Base-by-base conservation (phyloP, 2,329 filamentous ascomycete genomes). In the Rhynchosporium agropyri region DNA sequence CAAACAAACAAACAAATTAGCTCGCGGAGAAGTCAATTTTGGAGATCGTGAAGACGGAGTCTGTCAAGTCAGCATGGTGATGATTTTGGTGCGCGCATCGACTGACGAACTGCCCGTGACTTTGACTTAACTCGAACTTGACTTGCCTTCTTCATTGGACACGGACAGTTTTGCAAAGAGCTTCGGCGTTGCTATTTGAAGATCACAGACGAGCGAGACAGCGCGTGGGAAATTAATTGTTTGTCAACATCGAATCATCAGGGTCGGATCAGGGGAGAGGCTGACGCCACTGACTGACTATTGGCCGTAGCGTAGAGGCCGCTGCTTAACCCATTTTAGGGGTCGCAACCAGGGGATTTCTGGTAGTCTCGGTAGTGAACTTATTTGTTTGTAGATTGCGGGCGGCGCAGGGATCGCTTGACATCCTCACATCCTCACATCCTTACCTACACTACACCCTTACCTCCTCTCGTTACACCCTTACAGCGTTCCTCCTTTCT, bases 201-300 rank as follows among this genome's bases (percentile, higher is more conserved):
- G 54, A 57, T 57, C 54, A 43, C 42, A 26, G 38, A 56, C 38
- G 10, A 20, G 20, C 20, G 20, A 20, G 20, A 20, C 20, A 1
- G 20, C 20, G 20, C 20, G 42, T 40, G 54, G 54, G 54, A 57
- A 31, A 57, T 57, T 57, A 28, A 56, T 56, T 56, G 38, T 43
- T 57, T 45, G 54, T 57, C 54, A 28, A 20, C n/a, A 13, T 36
- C 42, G 38, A 46, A 56, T 40, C 33, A 43, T 36, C 33, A 36
- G 33, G 53, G 28, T 45, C 10, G 40, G 29, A 20, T 26, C 9
- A 40, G 45, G 54, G 8, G 6, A 9, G 28, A 20, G 40, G 28
- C 40, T 57, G 54, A 57, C 54, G 42, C 54, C 54, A 20, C 20
- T 20, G 20, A 20, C 20, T 20, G 20, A 57, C 20, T 57, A 57